Percentiles rank a stretch among this genome's conserved stretches.
phyloP scores from a whole-genome alignment of 2,329 filamentous ascomycete genomes.

The Aspergillus japonicus region DNA sequence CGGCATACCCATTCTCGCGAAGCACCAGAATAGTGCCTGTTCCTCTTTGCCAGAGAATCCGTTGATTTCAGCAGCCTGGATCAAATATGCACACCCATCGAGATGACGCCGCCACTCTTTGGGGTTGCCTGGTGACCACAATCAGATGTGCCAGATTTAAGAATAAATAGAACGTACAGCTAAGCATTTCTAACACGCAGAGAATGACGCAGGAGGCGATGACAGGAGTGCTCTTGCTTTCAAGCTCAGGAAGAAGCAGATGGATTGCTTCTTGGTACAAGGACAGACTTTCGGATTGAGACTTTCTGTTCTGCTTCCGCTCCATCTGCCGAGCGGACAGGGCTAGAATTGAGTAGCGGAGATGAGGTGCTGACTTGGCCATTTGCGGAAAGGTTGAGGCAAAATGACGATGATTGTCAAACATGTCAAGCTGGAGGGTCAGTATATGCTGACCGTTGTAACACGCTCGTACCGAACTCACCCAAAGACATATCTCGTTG shows the following conservation, averaged over 20 bases:
- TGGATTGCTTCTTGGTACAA: conserved; percentile 55
- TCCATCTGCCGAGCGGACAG: conserved; percentile 55
- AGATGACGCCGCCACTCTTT: conserved; percentile 54
- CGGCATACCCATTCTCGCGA: conserved; percentile 50
- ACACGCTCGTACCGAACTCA: conserved; percentile 4
- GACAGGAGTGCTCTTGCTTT: conserved; percentile 48
- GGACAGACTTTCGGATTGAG: conserved; percentile 46
- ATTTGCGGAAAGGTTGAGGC: conserved; percentile 50
- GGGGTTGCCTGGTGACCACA: conserved; percentile 28
- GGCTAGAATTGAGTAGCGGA: conserved; percentile 52
- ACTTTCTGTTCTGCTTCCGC: conserved; percentile 41
- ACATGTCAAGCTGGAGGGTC: conserved; percentile 50
- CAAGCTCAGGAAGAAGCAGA: conserved; percentile 48
- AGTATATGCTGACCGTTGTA: not conserved
- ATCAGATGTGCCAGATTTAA: not conserved
- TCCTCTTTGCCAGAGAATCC: conserved; percentile 52
- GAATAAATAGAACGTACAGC: conserved; percentile 31
- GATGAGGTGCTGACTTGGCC: conserved; percentile 45
- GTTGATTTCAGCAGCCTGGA: conserved; percentile 52
- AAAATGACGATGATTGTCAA: conserved; percentile 52
- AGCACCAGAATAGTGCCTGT: conserved; percentile 56
- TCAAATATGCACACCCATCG: conserved; percentile 53
- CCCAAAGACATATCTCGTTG: conserved; percentile 32
- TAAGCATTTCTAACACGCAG: conserved; percentile 55
- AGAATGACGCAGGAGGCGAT: conserved; percentile 55